Evolutionary conservation across 192 early-diverging fungal species (phyloP).

Genomic region (Lobosporangium transversale): DNA sequence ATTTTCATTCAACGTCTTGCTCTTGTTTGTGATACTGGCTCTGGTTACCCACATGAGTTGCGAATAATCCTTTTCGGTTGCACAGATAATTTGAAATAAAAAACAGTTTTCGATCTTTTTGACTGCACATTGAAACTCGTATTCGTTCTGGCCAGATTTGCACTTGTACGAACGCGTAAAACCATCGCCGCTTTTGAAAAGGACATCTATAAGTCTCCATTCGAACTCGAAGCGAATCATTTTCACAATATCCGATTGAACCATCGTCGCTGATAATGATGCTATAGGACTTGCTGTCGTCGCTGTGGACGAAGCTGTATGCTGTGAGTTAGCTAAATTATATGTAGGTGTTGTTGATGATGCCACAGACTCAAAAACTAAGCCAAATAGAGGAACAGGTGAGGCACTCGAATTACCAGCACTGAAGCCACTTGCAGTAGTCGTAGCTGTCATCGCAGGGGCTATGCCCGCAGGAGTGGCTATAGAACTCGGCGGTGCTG

Average conservation of each 20-base stretch:
- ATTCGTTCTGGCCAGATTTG: too few relatives aligned
- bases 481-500: too few relatives aligned
- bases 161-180: too few relatives aligned
- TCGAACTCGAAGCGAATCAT: conserved; percentile 13
- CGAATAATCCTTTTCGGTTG: background rate
- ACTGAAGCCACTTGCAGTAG: background rate
- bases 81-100: background rate
- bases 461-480: background rate
- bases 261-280: background rate
- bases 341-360: too few relatives aligned
- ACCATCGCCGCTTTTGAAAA: too few relatives aligned
- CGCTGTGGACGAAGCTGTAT: too few relatives aligned
- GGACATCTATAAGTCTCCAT: background rate
- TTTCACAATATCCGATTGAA: background rate
- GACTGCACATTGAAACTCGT: conserved; percentile 6
- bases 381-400: background rate
- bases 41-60: conserved; percentile 2
- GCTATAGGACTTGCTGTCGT: too few relatives aligned
- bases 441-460: background rate
- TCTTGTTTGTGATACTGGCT: background rate
- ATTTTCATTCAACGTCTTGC: background rate
- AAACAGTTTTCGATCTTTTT: conserved; percentile 10
- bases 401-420: background rate
- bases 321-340: too few relatives aligned
- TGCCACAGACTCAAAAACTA: background rate